Evolutionary conservation across 768 basidiomycete genomes (phyloP).

Genomic region (Lactifluus hygrophoroides): DNA sequence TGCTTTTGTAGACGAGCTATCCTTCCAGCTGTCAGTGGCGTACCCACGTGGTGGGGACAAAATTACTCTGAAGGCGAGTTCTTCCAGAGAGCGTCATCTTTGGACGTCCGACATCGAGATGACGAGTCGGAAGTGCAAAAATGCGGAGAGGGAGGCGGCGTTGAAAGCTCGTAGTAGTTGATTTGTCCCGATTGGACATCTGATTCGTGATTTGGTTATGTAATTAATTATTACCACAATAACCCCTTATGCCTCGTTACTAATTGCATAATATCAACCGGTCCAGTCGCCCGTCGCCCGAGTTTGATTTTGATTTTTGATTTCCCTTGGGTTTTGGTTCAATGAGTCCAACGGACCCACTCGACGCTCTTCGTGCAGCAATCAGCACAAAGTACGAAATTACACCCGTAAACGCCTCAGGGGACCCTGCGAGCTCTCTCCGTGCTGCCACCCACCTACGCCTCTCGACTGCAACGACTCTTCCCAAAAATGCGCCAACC

Average conservation of each 20-base stretch:
- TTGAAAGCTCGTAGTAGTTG: background rate
- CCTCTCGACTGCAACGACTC: slow-evolving; percentile 39
- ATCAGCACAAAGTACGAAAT: slow-evolving; percentile 10
- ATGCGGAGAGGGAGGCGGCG: background rate
- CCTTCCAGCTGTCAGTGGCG: slow-evolving; percentile 56
- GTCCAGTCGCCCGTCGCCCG: too few relatives aligned
- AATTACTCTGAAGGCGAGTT: slow-evolving; percentile 49
- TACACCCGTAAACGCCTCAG: slow-evolving; percentile 2
- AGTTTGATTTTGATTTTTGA: too few relatives aligned
- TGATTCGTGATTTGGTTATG: too few relatives aligned
- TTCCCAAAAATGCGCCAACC: slow-evolving; percentile 72
- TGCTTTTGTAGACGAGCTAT: slow-evolving; percentile 45
- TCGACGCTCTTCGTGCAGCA: slow-evolving; percentile 16
- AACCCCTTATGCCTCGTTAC: too few relatives aligned
- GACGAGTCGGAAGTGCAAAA: slow-evolving; percentile 32
- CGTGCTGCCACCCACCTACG: slow-evolving; percentile 56
- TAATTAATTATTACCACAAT: too few relatives aligned
- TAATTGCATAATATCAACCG: too few relatives aligned
- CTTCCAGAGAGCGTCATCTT: slow-evolving; percentile 47
- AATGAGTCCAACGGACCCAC: slow-evolving; percentile 14
- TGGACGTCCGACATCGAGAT: slow-evolving; percentile 41
- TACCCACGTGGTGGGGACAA: slow-evolving; percentile 71
- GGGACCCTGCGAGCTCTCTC: slow-evolving; percentile 39
- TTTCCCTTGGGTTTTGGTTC: background rate
- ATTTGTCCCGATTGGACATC: too few relatives aligned